Evolutionary conservation across 2,329 filamentous ascomycete species (phyloP).

Genomic region (Monosporascus ibericus): DNA sequence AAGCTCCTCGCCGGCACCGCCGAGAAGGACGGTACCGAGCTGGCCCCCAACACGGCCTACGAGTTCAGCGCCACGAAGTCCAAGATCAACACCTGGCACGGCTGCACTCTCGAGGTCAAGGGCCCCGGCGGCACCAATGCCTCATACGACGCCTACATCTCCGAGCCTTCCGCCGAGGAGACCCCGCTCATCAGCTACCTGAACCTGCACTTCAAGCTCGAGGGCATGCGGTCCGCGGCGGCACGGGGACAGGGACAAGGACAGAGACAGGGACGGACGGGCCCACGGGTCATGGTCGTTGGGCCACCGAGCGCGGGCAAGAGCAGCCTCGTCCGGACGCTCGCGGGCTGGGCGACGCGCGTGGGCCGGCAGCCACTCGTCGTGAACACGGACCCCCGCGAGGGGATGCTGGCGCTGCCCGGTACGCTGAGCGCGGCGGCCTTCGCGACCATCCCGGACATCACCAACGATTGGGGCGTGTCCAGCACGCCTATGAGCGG

Average conservation of each 20-base stretch:
- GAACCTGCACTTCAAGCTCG: constrained; percentile 84
- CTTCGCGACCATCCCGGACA: constrained; percentile 80
- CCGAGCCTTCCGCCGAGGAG: constrained; percentile 66
- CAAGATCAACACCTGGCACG: constrained; percentile 87
- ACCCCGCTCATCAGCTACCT: constrained; percentile 75
- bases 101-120: constrained; percentile 76
- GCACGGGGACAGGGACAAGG: constrained; percentile 41
- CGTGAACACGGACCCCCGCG: constrained; percentile 77
- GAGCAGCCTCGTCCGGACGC: constrained; percentile 69
- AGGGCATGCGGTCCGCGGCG: constrained; percentile 61
- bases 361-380: constrained; percentile 70
- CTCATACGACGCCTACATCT: constrained; percentile 44
- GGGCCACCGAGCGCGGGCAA: constrained; percentile 78
- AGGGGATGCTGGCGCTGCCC: constrained; percentile 71
- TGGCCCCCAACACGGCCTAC: constrained; percentile 75
- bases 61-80: constrained; percentile 76
- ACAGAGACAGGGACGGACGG: constrained; percentile 30
- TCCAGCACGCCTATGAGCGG: constrained; percentile 81
- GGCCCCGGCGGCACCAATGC: constrained; percentile 43
- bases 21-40: constrained; percentile 91
- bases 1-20: constrained; percentile 76
- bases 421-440: constrained; percentile 83
- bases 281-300: constrained; percentile 78
- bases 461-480: constrained; percentile 70
- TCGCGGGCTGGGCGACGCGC: constrained; percentile 75